Base-by-base conservation (phyloP, 352 stramenopile genomes). In the Blastocystis sp. region DNA sequence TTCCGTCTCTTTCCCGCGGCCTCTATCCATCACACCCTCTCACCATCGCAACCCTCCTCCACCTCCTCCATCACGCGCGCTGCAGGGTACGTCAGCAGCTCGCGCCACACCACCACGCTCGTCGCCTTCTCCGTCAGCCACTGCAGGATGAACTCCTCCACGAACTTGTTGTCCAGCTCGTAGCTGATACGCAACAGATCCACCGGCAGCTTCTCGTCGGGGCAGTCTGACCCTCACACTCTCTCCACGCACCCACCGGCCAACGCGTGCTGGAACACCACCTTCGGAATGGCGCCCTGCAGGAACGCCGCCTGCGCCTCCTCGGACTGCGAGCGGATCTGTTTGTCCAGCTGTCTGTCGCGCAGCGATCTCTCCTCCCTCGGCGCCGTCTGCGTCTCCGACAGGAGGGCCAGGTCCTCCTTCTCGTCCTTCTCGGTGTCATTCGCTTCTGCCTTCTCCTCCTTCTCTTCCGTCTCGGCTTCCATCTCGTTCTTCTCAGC, bases 281-380 rank as follows among this genome's bases (percentile, higher is more conserved):
- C 61, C 34, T 88, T 88, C 0, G 78, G 78, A 78, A 88, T 88
- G 21, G 78, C 60, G 1, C 78, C 78, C 14, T 70, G 64, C 9
- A 88, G 48, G 48, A 88, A 88, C 14, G 28, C 60, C 1, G 48
- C 21, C 40, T 88, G 64, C 45, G 34, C 23, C 9, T 38, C 78
- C 28, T 88, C 78, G 5, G 40, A 62, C n/a, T 78, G 53, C 9
- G 64, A 74, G 7, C 23, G 23, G 43, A 74, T 80, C 41, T 65
- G 14, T 1, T 69, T n/a, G 34, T 80, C 60, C 40, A 67, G 28
- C 48, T 80, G 1, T 64, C 59, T 64, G 19, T 78, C 14, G 21
- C n/a, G 21, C 59, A n/a, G 21, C 59, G 59, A 21, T 0, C n/a
- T 64, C 59, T 64, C n/a, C n/a, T 64, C n/a, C 59, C n/a, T 64